Evolutionary conservation across 2,329 filamentous ascomycete genomes (phyloP), one percentile per base, ranked within the genome.

Genomic region (Colletotrichum lentis): DNA sequence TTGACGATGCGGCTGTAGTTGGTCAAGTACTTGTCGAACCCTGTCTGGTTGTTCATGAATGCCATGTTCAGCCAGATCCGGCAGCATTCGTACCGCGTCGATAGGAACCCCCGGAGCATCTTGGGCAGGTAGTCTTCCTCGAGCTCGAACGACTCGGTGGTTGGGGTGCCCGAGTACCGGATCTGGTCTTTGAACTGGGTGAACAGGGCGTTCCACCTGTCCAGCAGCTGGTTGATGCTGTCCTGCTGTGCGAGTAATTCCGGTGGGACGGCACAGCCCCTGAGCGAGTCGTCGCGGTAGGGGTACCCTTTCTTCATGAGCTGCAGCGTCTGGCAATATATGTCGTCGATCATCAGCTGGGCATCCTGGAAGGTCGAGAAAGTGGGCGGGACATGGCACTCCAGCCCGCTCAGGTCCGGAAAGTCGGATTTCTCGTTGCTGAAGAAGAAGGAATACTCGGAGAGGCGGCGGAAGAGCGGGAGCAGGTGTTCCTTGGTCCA

Each of bases 111-210:
- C 11, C 37, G 62, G 1, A 69, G 62, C 39, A 66, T 39, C 11
- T 56, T 61, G 3, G 50, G 16, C 22, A 57, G 43, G 22, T 65
- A 60, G 14, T 46, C 35, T 79, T 3, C 71, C 62, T 18, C 61
- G 46, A 0, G 72, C 70, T 16, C 78, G 72, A 5, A 75, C 71
- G 6, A 73, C 73, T 3, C 71, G 5, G 27, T 37, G 10, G 55
- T 59, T 0, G 73, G 63, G 77, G 78, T 80, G 3, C 2, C 20
- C 6, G 80, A 70, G 3, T 64, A 76, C 8, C 71, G 70, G 12
- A 79, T 69, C 2, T 73, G 70, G 54, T 76, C 76, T 6, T 77
- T 74, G 27, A 79, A 73, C 16, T 72, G 71, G 22, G 80, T 71
- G 22, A 70, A 22, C 62, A 73, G 14, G 47, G 20, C 24, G 27